Conservation (phyloP, 2,329 filamentous ascomycete genomes). For the Colletotrichum agaves region DNA sequence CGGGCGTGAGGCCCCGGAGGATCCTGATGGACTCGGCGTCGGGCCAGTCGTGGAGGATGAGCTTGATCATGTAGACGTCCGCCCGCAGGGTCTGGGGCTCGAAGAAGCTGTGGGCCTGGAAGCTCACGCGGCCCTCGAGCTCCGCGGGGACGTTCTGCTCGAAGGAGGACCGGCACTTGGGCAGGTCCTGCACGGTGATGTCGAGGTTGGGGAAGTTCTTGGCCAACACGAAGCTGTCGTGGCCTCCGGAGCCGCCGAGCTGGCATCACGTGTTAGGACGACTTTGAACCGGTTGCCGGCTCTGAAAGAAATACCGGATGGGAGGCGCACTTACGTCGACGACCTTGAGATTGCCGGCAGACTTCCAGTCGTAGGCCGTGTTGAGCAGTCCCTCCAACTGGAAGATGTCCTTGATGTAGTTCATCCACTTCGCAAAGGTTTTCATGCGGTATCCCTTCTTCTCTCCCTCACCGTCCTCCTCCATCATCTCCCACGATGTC, state of each 20-base stretch:
- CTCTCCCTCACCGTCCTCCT: constrained; percentile 53
- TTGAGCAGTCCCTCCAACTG: constrained; percentile 48
- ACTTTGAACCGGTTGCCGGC: not conserved
- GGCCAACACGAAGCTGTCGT: constrained; percentile 54
- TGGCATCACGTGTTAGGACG: constrained; percentile 36
- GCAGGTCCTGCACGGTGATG: constrained; percentile 58
- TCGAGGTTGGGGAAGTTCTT: constrained; percentile 53
- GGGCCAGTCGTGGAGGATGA: constrained; percentile 67
- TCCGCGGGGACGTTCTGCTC: constrained; percentile 48
- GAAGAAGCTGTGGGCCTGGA: constrained; percentile 53
- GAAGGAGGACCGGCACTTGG: constrained; percentile 49
- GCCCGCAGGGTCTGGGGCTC: constrained; percentile 51
- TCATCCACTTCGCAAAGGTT: constrained; percentile 54
- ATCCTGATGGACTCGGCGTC: constrained; percentile 55
- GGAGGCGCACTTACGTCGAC: constrained; percentile 51
- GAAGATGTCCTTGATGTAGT: constrained; percentile 53
- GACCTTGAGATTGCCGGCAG: constrained; percentile 48
- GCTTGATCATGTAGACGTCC: constrained; percentile 63
- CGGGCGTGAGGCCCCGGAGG: constrained; percentile 53
- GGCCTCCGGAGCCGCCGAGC: constrained; percentile 56
- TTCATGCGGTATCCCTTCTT: constrained; percentile 51
- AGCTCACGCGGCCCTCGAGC: constrained; percentile 47
- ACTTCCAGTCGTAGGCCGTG: constrained; percentile 50
- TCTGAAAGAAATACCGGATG: not conserved
- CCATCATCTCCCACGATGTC: constrained; percentile 53